These are phyloP conservation scores for Lasiodiplodia hormozganensis DNA, from an alignment of 2,329 filamentous ascomycete genomes.

Conservation along the genomic window DNA sequence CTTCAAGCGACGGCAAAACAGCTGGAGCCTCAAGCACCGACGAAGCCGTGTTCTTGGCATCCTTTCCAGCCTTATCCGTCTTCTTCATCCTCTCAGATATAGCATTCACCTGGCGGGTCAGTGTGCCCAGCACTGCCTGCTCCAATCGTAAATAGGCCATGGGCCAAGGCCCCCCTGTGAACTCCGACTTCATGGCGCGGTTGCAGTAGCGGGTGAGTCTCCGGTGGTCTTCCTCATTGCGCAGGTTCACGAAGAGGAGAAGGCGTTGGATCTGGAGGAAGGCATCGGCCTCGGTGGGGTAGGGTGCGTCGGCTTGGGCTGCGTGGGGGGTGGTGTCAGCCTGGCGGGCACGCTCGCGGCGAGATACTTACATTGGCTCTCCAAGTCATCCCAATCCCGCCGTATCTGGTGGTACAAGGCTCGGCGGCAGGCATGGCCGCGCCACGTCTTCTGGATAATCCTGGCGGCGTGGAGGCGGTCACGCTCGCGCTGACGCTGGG, in stretches of 20 bases:
- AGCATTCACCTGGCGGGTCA: slow-evolving; percentile 38
- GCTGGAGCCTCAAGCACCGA: slow-evolving; percentile 12
- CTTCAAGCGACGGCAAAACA: slow-evolving; percentile 18
- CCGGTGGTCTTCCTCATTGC: slow-evolving; percentile 46
- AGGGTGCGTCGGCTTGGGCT: slow-evolving; percentile 36
- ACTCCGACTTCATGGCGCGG: slow-evolving; percentile 44
- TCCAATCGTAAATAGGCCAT: slow-evolving; percentile 51
- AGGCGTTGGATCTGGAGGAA: slow-evolving; percentile 51
- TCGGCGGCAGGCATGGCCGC: slow-evolving; percentile 72
- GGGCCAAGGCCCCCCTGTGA: slow-evolving; percentile 47
- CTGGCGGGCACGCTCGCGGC: neutral
- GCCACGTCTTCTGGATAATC: slow-evolving; percentile 80
- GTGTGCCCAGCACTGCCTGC: slow-evolving; percentile 45
- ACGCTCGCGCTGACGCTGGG: slow-evolving; percentile 80
- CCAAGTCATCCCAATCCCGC: slow-evolving; percentile 41
- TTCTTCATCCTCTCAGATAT: slow-evolving; percentile 27
- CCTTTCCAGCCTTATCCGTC: slow-evolving; percentile 28
- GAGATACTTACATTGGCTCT: slow-evolving; percentile 37
- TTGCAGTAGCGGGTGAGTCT: slow-evolving; percentile 50
- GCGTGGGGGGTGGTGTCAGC: neutral
- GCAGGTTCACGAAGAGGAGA: slow-evolving; percentile 51
- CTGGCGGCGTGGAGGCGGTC: slow-evolving; percentile 76
- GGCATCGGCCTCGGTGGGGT: slow-evolving; percentile 48
- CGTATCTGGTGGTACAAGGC: slow-evolving; percentile 62
- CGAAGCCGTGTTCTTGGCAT: neutral